Percentiles rank a stretch among this genome's conserved stretches.
Evolutionary conservation across 495 filamentous ascomycete species (phyloP).

Genomic region (Pseudomonodictys pantanalensis): DNA sequence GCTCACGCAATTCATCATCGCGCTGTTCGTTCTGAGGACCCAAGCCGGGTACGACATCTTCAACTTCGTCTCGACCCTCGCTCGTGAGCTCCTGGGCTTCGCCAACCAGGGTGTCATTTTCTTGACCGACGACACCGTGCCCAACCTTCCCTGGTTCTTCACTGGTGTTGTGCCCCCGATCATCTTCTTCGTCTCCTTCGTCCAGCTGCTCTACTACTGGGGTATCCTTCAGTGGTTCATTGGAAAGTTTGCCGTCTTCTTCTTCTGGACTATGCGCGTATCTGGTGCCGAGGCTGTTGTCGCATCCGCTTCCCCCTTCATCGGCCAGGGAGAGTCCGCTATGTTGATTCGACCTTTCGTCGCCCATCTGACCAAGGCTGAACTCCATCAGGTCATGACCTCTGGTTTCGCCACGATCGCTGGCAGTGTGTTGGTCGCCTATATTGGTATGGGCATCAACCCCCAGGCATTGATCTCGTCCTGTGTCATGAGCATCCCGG

Average conservation of each 20-base stretch:
- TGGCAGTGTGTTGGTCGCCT: conserved; percentile 64
- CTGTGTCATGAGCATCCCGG: conserved; percentile 90
- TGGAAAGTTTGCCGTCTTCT: conserved; percentile 78
- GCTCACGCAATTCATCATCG: conserved; percentile 82
- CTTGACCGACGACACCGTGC: conserved; percentile 56
- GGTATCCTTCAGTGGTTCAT: conserved; percentile 84
- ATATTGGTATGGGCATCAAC: conserved; percentile 66
- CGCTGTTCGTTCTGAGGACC: conserved; percentile 80
- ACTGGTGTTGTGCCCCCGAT: conserved; percentile 73
- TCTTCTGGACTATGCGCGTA: conserved; percentile 86
- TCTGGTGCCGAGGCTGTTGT: conserved; percentile 92
- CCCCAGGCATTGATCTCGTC: conserved; percentile 85
- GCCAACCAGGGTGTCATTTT: conserved; percentile 68
- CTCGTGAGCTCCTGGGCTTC: conserved; percentile 67
- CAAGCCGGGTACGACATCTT: conserved; percentile 79
- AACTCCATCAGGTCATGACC: conserved; percentile 88
- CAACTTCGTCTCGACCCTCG: conserved; percentile 72
- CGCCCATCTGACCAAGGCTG: conserved; percentile 73
- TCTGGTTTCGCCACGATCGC: conserved; percentile 68
- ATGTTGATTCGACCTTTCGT: conserved; percentile 90
- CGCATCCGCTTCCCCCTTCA: conserved; percentile 89
- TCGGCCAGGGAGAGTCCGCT: conserved; percentile 88
- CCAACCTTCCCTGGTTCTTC: conserved; percentile 60
- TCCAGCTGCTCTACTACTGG: conserved; percentile 76
- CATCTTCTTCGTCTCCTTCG: conserved; percentile 87